A percentile compares a stretch with the other conserved stretches of the same genome.
phyloP scores from a whole-genome alignment of 2,329 filamentous ascomycete species.

The Stagonosporopsis tanaceti region DNA sequence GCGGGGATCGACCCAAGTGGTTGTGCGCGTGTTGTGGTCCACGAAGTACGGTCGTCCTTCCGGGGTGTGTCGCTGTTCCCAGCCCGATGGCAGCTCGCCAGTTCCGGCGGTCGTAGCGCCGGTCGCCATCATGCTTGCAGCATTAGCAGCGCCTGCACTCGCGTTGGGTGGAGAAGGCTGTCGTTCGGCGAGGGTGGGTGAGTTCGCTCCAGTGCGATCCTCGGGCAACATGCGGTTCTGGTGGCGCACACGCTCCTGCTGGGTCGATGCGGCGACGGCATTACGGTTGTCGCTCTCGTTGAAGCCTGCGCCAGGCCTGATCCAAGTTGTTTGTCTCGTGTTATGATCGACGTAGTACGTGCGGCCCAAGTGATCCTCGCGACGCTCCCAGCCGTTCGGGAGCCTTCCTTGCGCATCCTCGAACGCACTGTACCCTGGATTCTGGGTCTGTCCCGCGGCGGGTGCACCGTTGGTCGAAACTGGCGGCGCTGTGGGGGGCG shows the following conservation, averaged over 20 bases:
- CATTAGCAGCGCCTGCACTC: slow-evolving; percentile 53
- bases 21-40: slow-evolving; percentile 97
- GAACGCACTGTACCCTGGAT: slow-evolving; percentile 77
- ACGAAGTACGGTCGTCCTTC: slow-evolving; percentile 97
- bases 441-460: slow-evolving; percentile 53
- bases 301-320: slow-evolving; percentile 80
- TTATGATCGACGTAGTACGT: slow-evolving; percentile 99
- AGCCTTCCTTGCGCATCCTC: slow-evolving; percentile 94
- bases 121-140: slow-evolving; percentile 89
- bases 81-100: slow-evolving; percentile 91
- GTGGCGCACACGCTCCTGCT: slow-evolving; percentile 90
- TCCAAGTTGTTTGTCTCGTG: slow-evolving; percentile 96
- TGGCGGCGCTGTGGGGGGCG: slow-evolving; percentile 55
- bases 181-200: slow-evolving; percentile 73
- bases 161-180: slow-evolving; percentile 51
- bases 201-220: slow-evolving; percentile 91
- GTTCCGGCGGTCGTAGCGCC: slow-evolving; percentile 93
- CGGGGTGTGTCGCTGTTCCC: slow-evolving; percentile 95
- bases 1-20: slow-evolving; percentile 97
- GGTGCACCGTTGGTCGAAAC: slow-evolving; percentile 40
- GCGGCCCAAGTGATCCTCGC: slow-evolving; percentile 91
- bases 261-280: slow-evolving; percentile 87
- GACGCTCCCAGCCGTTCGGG: slow-evolving; percentile 92
- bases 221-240: slow-evolving; percentile 96
- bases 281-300: slow-evolving; percentile 78